Evolutionary conservation across 345 rosid genomes (phyloP), one percentile per base, ranked within the genome.

Genomic region (Populus tremula): DNA sequence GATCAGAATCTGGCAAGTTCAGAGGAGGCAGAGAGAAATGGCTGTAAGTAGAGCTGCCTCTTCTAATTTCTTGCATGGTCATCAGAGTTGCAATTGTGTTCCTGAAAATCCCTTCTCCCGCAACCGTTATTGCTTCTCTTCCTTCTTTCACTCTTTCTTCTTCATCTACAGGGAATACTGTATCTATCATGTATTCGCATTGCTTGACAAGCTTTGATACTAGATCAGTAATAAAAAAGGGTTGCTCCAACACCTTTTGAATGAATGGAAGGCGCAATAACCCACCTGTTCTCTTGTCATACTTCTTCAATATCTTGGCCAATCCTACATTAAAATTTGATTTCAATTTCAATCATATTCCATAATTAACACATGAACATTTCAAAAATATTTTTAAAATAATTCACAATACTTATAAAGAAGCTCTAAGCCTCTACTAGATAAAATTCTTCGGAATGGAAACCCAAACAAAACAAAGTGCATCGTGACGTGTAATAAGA

Each of bases 291-390:
- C 86, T 80, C 89, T 93, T 94, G 83, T 94, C 98, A 54, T 91
- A 94, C 78, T 94, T 94, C 90, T 94, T 94, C 87, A 93, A 23
- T 43, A 94, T 94, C 91, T 94, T 94, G 0, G 91, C 91, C 72
- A 93, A 72, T 35, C 98, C 98, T 93, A 56, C 81, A 81, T 45
- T 45, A 45, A 45, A 45, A 1, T 45, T 4, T 45, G 50, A 11
- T 45, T 45, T 45, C 17, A 45, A 45, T 9, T 41, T 41, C 0
- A 41, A 41, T 41, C 45, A 41, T 0, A 41, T 10, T 11, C 45
- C 11, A 41, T 10, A 41, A 0, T 41, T 41, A 41, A 41, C 45
- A 41, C 45, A 2, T 0, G 1, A 10, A 41, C 1, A 12, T 41
- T 41, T 41, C 45, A 2, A 9, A 9, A 13, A 13, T 41, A 41